These are phyloP conservation scores for Rhododendron simsii DNA, from an alignment of 148 eudicot species.

Conservation along the genomic window DNA sequence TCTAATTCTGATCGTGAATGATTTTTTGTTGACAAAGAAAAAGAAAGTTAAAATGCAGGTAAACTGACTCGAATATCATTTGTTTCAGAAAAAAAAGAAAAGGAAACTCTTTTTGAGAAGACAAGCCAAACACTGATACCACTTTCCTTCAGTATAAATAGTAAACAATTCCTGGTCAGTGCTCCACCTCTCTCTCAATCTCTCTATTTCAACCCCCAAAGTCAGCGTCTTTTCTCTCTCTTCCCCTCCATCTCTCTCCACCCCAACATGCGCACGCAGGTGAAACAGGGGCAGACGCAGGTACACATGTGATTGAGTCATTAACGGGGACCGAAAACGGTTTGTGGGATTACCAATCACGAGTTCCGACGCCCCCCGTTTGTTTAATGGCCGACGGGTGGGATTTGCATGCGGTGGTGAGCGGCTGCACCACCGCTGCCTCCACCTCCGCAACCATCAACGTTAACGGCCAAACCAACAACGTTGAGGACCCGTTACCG, in stretches of 20 bases:
- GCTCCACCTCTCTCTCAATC: background rate
- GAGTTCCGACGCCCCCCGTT: background rate
- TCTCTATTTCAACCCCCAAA: background rate
- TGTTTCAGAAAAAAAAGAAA: too few species aligned
- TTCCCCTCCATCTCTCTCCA: background rate
- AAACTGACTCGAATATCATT: too few species aligned
- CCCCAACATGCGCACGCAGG: too few species aligned
- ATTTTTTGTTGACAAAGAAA: too few species aligned
- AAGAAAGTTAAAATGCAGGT: too few species aligned
- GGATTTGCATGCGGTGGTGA: constrained; percentile 52
- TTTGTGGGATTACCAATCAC: background rate
- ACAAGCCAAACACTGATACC: background rate
- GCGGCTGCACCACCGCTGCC: constrained; percentile 23
- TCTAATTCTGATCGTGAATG: too few species aligned
- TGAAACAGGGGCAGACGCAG: background rate
- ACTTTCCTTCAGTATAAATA: constrained; percentile 7
- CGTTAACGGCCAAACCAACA: background rate
- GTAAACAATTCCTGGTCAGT: background rate
- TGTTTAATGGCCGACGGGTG: constrained; percentile 32
- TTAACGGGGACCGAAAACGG: background rate
- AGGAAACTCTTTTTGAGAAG: background rate
- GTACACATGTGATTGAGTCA: background rate
- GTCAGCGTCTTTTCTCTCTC: constrained; percentile 26
- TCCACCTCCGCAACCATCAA: constrained; percentile 4
- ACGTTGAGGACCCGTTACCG: constrained; percentile 8